Percentiles rank a stretch among this genome's conserved stretches.
Evolutionary conservation across 2,329 filamentous ascomycete genomes (phyloP).

Genomic region (Aureobasidium sp.): DNA sequence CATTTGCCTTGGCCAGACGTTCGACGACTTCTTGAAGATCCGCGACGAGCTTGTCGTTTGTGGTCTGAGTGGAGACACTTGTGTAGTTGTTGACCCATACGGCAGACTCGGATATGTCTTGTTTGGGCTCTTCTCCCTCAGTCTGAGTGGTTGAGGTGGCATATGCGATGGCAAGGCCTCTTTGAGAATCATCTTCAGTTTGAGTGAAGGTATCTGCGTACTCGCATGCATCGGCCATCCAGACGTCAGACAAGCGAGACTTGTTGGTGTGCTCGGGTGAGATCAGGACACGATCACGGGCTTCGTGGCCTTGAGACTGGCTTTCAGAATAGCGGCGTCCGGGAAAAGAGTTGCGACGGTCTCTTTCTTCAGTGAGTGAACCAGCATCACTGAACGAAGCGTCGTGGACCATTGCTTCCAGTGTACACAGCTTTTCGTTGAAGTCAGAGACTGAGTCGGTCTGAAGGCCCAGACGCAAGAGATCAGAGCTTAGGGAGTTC

Average conservation of each 20-base stretch:
- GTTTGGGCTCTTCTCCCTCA: background rate
- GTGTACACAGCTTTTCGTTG: constrained; percentile 19
- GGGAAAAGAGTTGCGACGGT: constrained; percentile 5
- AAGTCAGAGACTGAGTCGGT: constrained; percentile 16
- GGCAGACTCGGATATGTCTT: constrained; percentile 3
- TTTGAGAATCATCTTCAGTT: background rate
- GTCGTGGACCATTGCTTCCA: constrained; percentile 11
- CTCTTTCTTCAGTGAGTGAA: constrained; percentile 1
- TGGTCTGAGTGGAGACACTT: constrained; percentile 6
- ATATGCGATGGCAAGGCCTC: background rate
- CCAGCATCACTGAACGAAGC: background rate
- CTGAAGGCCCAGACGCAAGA: constrained; percentile 26
- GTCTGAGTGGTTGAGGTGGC: constrained; percentile 2
- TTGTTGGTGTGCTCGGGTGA: constrained; percentile 5
- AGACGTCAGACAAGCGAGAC: constrained; percentile 5
- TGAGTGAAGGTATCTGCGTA: constrained; percentile 7
- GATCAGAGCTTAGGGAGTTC: constrained; percentile 30
- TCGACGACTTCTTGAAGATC: constrained; percentile 28
- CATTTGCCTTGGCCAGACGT: constrained; percentile 25
- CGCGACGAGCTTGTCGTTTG: constrained; percentile 23
- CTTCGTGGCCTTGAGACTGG: constrained; percentile 1
- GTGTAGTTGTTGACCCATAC: constrained; percentile 12
- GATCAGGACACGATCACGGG: background rate
- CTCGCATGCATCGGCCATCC: constrained; percentile 1
- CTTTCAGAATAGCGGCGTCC: background rate